These are phyloP conservation scores for Acidomyces sp. DNA, from an alignment of 495 filamentous ascomycete species.

Conservation along the genomic window DNA sequence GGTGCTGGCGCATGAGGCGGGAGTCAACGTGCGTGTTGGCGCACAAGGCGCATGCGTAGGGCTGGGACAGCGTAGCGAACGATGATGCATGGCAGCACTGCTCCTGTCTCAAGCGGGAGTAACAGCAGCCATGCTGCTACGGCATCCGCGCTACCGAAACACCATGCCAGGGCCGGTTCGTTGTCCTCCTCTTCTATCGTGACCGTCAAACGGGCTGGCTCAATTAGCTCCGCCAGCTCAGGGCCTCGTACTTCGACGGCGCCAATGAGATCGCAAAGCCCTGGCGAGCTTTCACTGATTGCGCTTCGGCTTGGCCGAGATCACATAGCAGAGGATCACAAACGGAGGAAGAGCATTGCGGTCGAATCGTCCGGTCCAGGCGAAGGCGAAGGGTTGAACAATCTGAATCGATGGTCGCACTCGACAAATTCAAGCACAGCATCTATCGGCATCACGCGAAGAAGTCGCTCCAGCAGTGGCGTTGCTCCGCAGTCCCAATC, in stretches of 20 bases:
- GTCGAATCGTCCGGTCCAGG: conserved; percentile 29
- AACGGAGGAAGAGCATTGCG: conserved; percentile 26
- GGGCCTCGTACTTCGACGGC: conserved; percentile 15
- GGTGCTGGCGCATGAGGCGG: conserved; percentile 9
- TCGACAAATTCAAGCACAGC: conserved; percentile 58
- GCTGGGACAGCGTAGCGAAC: neutral
- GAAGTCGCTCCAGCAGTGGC: conserved; percentile 41
- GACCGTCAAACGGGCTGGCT: conserved; percentile 27
- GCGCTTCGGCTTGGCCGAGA: conserved; percentile 5
- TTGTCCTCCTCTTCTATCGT: conserved; percentile 26
- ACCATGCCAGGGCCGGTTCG: conserved; percentile 24
- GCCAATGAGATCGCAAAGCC: conserved; percentile 10
- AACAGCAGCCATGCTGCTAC: conserved; percentile 1
- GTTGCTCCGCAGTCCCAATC: conserved; percentile 20
- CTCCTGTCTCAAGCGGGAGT: conserved; percentile 10
- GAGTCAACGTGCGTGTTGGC: conserved; percentile 14
- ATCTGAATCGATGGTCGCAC: conserved; percentile 72
- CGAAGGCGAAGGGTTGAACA: conserved; percentile 52
- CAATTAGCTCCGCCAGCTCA: conserved; percentile 24
- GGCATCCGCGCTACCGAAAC: conserved; percentile 7
- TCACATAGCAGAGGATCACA: conserved; percentile 8
- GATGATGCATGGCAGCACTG: conserved; percentile 10
- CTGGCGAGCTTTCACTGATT: conserved; percentile 6
- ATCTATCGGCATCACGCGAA: conserved; percentile 37
- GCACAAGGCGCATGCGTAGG: conserved; percentile 12